Evolutionary conservation across 2,329 filamentous ascomycete genomes (phyloP).

Genomic region (Pleomassaria siparia): DNA sequence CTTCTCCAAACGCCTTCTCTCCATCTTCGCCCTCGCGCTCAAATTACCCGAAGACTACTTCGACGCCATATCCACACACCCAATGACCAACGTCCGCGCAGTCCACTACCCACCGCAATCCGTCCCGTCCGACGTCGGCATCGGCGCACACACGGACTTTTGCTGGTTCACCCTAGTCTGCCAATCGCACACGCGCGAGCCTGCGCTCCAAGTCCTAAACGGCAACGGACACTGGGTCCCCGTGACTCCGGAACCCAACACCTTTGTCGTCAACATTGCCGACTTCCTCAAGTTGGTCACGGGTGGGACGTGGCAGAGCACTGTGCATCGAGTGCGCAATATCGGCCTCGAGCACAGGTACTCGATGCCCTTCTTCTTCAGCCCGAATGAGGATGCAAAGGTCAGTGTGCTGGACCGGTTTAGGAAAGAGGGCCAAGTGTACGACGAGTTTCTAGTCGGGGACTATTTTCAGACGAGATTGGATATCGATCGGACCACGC

Average conservation of each 20-base stretch:
- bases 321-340: slow-evolving; percentile 46
- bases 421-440: slow-evolving; percentile 23
- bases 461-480: slow-evolving; percentile 37
- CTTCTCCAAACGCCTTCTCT: slow-evolving; percentile 36
- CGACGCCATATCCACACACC: slow-evolving; percentile 42
- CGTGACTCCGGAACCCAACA: slow-evolving; percentile 37
- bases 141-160: slow-evolving; percentile 48
- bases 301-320: slow-evolving; percentile 43
- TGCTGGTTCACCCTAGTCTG: slow-evolving; percentile 47
- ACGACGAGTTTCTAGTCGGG: slow-evolving; percentile 34
- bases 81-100: slow-evolving; percentile 46
- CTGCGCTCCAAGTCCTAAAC: slow-evolving; percentile 46
- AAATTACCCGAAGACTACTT: slow-evolving; percentile 43
- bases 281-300: slow-evolving; percentile 47
- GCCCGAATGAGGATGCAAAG: slow-evolving; percentile 37
- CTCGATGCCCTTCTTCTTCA: slow-evolving; percentile 47
- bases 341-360: slow-evolving; percentile 42
- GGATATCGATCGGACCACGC: slow-evolving; percentile 35
- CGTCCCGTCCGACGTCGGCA: slow-evolving; percentile 36
- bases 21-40: slow-evolving; percentile 44
- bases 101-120: slow-evolving; percentile 46
- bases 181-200: slow-evolving; percentile 26
- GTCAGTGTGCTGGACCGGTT: slow-evolving; percentile 34
- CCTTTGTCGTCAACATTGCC: slow-evolving; percentile 47
- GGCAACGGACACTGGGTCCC: slow-evolving; percentile 46